Evolutionary conservation across 768 basidiomycete species (phyloP).

Genomic region (Pulveroboletus sp.): DNA sequence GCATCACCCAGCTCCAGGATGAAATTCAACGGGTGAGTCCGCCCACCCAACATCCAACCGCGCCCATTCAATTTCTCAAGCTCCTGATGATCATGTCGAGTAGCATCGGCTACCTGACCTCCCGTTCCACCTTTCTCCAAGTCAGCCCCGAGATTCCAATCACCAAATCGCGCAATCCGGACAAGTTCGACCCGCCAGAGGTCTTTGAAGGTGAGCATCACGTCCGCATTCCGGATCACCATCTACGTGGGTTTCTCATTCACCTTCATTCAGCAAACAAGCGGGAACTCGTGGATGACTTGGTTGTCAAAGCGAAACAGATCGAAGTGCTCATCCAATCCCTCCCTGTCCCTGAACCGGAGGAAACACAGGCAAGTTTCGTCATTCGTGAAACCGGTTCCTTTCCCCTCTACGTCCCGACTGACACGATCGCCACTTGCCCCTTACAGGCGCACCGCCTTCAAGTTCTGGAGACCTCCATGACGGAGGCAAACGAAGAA

Average conservation of each 20-base stretch:
- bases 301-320: slow-evolving; percentile 85
- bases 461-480: slow-evolving; percentile 62
- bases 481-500: slow-evolving; percentile 69
- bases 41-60: too few relatives aligned
- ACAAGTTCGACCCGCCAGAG: slow-evolving; percentile 68
- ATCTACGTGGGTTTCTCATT: not conserved
- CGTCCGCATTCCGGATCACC: not conserved
- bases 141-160: slow-evolving; percentile 78
- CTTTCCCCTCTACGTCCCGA: not conserved
- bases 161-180: slow-evolving; percentile 70
- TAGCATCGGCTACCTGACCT: slow-evolving; percentile 74
- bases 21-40: slow-evolving; percentile 75
- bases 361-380: slow-evolving; percentile 58
- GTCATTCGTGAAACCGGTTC: not conserved
- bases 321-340: slow-evolving; percentile 81
- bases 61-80: slow-evolving; percentile 33
- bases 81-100: slow-evolving; percentile 87
- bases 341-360: slow-evolving; percentile 73
- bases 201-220: slow-evolving; percentile 64
- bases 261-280: slow-evolving; percentile 56
- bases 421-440: not conserved
- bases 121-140: slow-evolving; percentile 71
- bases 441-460: slow-evolving; percentile 59
- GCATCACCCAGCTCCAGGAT: slow-evolving; percentile 93
- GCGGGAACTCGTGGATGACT: slow-evolving; percentile 77